Conservation (phyloP, 108 stramenopile genomes). For the Cyclotella baltica region DNA sequence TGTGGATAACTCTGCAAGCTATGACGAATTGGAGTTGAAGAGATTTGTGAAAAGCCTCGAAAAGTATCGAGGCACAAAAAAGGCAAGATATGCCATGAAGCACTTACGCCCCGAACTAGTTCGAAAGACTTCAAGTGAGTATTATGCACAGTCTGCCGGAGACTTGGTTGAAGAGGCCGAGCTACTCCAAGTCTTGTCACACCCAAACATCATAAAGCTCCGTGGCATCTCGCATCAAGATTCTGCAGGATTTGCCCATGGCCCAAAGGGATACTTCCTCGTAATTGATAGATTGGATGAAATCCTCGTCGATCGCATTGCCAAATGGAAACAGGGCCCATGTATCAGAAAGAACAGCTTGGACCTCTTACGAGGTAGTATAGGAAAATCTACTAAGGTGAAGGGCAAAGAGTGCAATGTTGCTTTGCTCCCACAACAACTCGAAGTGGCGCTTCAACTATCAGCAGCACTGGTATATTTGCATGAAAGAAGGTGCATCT, state of each 20-base stretch:
- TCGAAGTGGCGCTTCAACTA: conserved; percentile 30
- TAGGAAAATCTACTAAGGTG: not conserved
- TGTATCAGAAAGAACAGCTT: not conserved
- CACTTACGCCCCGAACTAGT: conserved; percentile 27
- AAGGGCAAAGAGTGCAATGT: conserved; percentile 8
- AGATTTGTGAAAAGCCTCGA: conserved; percentile 24
- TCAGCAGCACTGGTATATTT: conserved; percentile 41
- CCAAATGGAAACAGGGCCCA: conserved; percentile 9
- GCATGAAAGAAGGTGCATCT: conserved; percentile 38
- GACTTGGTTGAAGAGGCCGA: conserved; percentile 72
- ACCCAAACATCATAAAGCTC: conserved; percentile 71
- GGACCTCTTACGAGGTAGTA: not conserved
- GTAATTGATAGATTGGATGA: conserved; percentile 63
- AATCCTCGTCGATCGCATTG: conserved; percentile 58
- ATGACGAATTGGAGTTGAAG: not conserved
- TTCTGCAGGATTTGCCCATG: conserved; percentile 29
- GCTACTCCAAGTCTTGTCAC: conserved; percentile 54
- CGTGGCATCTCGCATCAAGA: conserved; percentile 41
- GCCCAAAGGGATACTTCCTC: conserved; percentile 58
- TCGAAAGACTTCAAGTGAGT: not conserved
- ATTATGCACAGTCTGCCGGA: conserved; percentile 37
- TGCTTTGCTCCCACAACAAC: not conserved
- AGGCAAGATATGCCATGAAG: conserved; percentile 42
- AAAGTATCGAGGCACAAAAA: conserved; percentile 37
- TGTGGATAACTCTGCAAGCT: not conserved